A percentile compares a stretch with the other conserved stretches of the same genome.
Conservation (phyloP, 1,139 yeast genomes). For the Candida albicans region DNA sequence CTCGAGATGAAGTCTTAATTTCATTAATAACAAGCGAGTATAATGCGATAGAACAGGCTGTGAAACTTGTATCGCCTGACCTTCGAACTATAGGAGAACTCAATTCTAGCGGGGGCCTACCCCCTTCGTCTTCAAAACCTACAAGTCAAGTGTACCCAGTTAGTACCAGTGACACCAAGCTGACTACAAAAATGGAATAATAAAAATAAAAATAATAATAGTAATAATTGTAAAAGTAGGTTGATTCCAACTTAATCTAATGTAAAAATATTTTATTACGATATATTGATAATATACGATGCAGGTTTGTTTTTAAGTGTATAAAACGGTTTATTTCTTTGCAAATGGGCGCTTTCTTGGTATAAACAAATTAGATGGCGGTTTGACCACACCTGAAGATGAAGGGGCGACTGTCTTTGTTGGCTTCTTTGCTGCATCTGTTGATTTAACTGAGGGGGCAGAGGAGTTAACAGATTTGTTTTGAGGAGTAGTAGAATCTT, state of each 20-base stretch:
- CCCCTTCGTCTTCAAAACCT: conserved; percentile 8
- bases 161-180: conserved; percentile 4
- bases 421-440: not conserved
- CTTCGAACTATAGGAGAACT: not conserved
- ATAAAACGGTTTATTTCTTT: too few relatives aligned
- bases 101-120: not conserved
- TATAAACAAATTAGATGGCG: conserved; percentile 20
- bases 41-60: conserved; percentile 11
- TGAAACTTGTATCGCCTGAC: conserved; percentile 8
- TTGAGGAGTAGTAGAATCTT: too few relatives aligned
- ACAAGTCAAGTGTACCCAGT: conserved; percentile 8
- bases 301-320: too few relatives aligned
- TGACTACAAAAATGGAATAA: conserved; percentile 3
- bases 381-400: conserved; percentile 19
- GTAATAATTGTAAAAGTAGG: not conserved
- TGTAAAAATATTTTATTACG: too few relatives aligned
- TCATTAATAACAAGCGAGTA: conserved; percentile 8
- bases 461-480: too few relatives aligned
- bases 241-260: not conserved
- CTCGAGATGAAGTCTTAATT: not conserved
- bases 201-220: not conserved
- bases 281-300: too few relatives aligned
- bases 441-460: not conserved
- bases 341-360: conserved; percentile 14
- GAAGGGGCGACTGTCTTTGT: conserved; percentile 12